Evolutionary conservation across 2,329 filamentous ascomycete genomes (phyloP), one percentile per base, ranked within the genome.

Genomic region (Ophiostoma piceae): DNA sequence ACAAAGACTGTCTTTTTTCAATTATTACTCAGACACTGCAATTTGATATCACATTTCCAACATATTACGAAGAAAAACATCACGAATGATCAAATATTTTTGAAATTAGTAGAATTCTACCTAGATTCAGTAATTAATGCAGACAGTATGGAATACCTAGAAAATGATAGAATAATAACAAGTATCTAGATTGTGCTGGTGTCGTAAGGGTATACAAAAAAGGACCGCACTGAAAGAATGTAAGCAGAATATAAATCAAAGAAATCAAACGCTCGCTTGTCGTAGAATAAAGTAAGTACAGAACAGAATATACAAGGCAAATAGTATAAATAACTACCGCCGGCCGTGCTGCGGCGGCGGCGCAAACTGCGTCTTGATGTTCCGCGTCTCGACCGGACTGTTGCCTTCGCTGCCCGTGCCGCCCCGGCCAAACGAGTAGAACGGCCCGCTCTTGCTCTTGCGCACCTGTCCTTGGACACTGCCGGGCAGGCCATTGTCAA

Each of bases 331-430:
- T 2, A 3, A 35, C 26, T 32, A 60, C 57, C 57, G 57, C 57
- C 57, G n/a, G n/a, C 51, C n/a, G 7, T 57, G 22, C 51, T 57
- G 57, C 32, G 57, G 57, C 1, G 57, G 57, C 22, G 57, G 57
- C 57, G 22, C 22, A 32, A 60, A 60, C 9, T 60, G 22, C 8
- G 57, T 60, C 57, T 32, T 22, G 26, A 60, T 60, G 32, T 8
- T 60, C 11, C 26, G 57, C 57, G 57, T 60, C 57, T 60, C 57
- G 57, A 32, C 57, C 57, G 57, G 57, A 14, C 57, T 60, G 57
- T 7, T 5, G 2, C 26, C 26, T n/a, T 60, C 57, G 14, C 57
- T 60, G 22, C 57, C 57, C 11, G 16, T 47, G 43, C 51, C 57
- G 5, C 26, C 3, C 9, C 57, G 57, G 12, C 57, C 26, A 19